Evolutionary conservation across 2,329 filamentous ascomycete species (phyloP), one percentile per base, ranked within the genome.

Genomic region (Clonostachys solani): DNA sequence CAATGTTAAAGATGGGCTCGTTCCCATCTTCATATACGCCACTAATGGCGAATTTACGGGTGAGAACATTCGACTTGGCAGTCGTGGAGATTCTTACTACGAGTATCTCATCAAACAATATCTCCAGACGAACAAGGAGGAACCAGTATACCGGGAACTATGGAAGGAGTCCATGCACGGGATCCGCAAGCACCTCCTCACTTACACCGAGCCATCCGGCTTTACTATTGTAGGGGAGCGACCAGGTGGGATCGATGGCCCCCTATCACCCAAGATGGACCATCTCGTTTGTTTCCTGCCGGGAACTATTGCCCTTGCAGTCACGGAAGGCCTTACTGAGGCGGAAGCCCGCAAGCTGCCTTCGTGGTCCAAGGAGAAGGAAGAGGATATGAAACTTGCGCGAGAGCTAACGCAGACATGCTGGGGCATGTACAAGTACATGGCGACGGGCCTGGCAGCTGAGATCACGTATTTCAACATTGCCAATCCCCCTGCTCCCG

Each of bases 51-150:
- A 82, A 46, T 99, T 97, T 68, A 79, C 82, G 44, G 90, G 89
- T 17, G 69, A 83, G 17, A 95, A 96, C 60, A 92, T 99, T 59
- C 87, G 94, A 16, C 77, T 97, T 18, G 94, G 94, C 37, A 96
- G 90, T 63, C 83, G 94, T 51, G 94, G 94, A 42, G 94, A 99
- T 71, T 96, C 92, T 43, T 99, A 97, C 70, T 99, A 99, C 69
- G 90, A 99, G 69, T 99, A 99, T 65, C 81, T 99, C 44, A 95
- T 97, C 74, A 99, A 99, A 72, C 94, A 99, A 65, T 97, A 95
- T 63, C 77, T 96, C 17, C 94, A 99, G 67, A 99, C 94, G 12
- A 89, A 88, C 48, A 83, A 87, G 62, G 77, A 92, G 60, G 92
- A 99, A 64, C 76, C 83, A 1, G 71, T 97, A 15, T 99, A 99